Conservation (phyloP, 306 rosid genomes). For the Gleditsia sinensis region DNA sequence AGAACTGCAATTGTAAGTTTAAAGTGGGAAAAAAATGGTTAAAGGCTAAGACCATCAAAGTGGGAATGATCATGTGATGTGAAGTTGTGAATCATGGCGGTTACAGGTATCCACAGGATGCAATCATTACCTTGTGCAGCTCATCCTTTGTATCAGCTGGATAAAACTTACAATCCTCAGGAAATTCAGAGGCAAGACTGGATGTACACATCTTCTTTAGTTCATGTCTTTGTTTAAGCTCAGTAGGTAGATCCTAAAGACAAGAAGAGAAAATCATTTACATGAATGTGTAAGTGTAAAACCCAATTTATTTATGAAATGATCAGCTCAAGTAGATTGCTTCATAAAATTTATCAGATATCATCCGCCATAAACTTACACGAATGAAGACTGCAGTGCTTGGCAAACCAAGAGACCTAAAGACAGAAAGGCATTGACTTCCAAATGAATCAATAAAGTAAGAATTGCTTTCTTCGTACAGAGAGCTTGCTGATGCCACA, state of each 20-base stretch:
- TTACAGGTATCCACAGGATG: not conserved
- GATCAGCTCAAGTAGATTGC: not conserved
- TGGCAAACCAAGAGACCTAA: constrained; percentile 90
- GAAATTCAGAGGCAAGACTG: constrained; percentile 78
- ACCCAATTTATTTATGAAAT: constrained; percentile 13
- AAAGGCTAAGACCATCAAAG: constrained; percentile 12
- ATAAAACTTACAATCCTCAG: constrained; percentile 85
- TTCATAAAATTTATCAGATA: constrained; percentile 2
- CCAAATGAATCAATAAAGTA: constrained; percentile 84
- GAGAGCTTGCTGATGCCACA: constrained; percentile 67
- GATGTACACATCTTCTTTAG: constrained; percentile 70
- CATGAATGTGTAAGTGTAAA: not conserved
- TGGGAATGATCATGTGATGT: constrained; percentile 3
- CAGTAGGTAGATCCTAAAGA: constrained; percentile 75
- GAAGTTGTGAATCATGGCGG: not conserved
- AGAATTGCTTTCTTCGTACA: constrained; percentile 56
- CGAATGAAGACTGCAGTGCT: constrained; percentile 85
- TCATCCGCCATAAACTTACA: constrained; percentile 56
- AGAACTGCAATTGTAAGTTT: constrained; percentile 61
- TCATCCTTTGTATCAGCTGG: constrained; percentile 90
- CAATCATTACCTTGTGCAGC: constrained; percentile 77
- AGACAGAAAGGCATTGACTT: constrained; percentile 87
- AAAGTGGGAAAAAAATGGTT: not conserved
- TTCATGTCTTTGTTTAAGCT: constrained; percentile 71
- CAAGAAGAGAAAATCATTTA: constrained; percentile 14